Evolutionary conservation across 1,284 basidiomycete genomes (phyloP).

Genomic region (Irpex sp.): DNA sequence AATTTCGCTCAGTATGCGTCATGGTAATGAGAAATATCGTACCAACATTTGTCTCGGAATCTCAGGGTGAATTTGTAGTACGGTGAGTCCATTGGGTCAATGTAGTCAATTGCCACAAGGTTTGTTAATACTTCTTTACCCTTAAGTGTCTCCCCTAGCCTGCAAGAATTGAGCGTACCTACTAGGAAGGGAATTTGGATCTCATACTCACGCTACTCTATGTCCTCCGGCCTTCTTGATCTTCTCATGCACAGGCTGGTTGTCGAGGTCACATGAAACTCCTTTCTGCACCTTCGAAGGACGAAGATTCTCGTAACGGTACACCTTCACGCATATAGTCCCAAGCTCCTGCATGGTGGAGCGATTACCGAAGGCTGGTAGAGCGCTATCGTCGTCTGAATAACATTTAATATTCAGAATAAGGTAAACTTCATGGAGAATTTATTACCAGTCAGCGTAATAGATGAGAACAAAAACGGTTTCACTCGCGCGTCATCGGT

Average conservation of each 20-base stretch:
- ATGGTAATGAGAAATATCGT: neutral
- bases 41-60: neutral
- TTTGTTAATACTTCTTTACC: neutral
- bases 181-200: neutral
- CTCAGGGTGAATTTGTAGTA: neutral
- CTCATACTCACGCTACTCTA: neutral
- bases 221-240: neutral
- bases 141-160: neutral
- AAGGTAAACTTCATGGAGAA: too few relatives aligned
- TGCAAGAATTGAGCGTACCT: neutral
- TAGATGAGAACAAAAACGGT: neutral
- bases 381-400: neutral
- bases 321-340: neutral
- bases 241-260: neutral
- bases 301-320: too few relatives aligned
- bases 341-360: neutral
- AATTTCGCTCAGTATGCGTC: neutral
- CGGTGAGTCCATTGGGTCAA: neutral
- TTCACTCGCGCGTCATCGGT: neutral
- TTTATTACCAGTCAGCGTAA: neutral
- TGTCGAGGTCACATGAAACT: too few relatives aligned
- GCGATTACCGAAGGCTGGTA: neutral
- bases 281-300: too few relatives aligned
- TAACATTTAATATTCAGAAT: too few relatives aligned
- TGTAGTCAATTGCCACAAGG: neutral